Percentiles rank a stretch among this genome's conserved stretches.
These are phyloP conservation scores for Globisporangium iwayamae DNA, from an alignment of 352 stramenopile species.

Conservation along the genomic window DNA sequence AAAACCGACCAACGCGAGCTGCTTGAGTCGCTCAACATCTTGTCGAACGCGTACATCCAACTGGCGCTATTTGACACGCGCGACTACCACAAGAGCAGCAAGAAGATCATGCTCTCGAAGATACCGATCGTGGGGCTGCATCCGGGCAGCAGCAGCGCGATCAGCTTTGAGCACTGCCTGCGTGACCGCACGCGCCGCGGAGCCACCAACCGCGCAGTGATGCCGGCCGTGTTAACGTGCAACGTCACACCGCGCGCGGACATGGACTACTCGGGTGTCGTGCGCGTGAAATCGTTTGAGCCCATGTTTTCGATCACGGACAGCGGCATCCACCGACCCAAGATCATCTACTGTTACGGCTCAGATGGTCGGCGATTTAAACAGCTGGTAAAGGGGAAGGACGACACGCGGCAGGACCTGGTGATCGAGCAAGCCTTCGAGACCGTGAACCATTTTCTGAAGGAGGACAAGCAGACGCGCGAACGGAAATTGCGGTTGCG, in stretches of 20 bases:
- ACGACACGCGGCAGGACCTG: constrained; percentile 85
- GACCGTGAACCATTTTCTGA: constrained; percentile 87
- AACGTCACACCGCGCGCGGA: constrained; percentile 59
- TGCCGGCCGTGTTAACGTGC: constrained; percentile 79
- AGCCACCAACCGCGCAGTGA: constrained; percentile 34
- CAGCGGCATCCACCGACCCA: constrained; percentile 94
- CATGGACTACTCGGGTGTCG: constrained; percentile 80
- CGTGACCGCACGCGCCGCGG: constrained; percentile 43
- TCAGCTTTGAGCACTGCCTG: constrained; percentile 73
- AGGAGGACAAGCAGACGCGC: constrained; percentile 53
- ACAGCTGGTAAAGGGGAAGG: constrained; percentile 95
- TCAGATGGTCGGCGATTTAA: constrained; percentile 91
- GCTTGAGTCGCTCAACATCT: constrained; percentile 68
- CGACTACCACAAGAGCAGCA: constrained; percentile 63
- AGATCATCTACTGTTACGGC: constrained; percentile 96
- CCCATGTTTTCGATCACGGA: constrained; percentile 91
- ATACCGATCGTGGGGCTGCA: constrained; percentile 42
- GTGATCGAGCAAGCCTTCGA: constrained; percentile 91
- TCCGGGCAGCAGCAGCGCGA: constrained; percentile 14
- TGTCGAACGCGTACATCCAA: constrained; percentile 75
- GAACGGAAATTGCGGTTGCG: constrained; percentile 85
- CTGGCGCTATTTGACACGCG: constrained; percentile 79
- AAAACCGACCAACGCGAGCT: constrained; percentile 52
- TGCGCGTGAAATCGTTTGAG: constrained; percentile 89
- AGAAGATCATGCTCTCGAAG: constrained; percentile 72